Evolutionary conservation across 129 eudicot genomes (phyloP).

Genomic region (Lactuca saligna): DNA sequence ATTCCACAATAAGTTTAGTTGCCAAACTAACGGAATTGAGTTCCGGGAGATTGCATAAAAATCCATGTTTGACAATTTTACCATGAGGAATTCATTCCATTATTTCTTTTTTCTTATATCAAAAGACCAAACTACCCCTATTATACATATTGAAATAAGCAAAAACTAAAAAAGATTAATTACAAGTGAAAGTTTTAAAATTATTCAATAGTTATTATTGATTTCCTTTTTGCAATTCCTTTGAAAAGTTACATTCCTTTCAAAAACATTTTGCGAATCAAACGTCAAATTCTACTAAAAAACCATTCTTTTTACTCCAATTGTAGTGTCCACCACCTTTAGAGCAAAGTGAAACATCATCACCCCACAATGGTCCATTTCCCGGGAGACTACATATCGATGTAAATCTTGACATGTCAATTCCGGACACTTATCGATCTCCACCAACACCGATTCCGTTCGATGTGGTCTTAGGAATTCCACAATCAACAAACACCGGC

Average conservation of each 20-base stretch:
- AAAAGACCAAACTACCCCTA: background rate
- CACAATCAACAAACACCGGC: conserved; percentile 36
- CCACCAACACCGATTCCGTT: conserved; percentile 79
- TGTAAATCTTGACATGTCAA: conserved; percentile 60
- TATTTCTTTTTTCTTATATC: too few relatives aligned
- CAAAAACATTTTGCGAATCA: too few relatives aligned
- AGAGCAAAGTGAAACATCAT: conserved; percentile 45
- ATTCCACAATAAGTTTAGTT: background rate
- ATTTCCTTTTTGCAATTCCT: background rate
- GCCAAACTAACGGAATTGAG: background rate
- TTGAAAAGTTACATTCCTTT: background rate
- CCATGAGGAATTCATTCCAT: background rate
- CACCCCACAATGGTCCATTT: conserved; percentile 42
- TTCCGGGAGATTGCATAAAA: background rate
- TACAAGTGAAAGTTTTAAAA: too few relatives aligned
- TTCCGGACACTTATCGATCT: conserved; percentile 65
- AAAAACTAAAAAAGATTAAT: too few relatives aligned
- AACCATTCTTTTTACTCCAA: conserved; percentile 16
- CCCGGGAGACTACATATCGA: conserved; percentile 43
- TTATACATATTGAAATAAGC: too few relatives aligned
- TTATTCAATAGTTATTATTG: too few relatives aligned
- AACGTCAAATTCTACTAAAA: too few relatives aligned
- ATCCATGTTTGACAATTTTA: too few relatives aligned
- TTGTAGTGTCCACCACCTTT: conserved; percentile 61
- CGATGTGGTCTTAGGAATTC: conserved; percentile 62